Base-by-base conservation (phyloP, 2,329 filamentous ascomycete species). In the Teratosphaeria viscida region DNA sequence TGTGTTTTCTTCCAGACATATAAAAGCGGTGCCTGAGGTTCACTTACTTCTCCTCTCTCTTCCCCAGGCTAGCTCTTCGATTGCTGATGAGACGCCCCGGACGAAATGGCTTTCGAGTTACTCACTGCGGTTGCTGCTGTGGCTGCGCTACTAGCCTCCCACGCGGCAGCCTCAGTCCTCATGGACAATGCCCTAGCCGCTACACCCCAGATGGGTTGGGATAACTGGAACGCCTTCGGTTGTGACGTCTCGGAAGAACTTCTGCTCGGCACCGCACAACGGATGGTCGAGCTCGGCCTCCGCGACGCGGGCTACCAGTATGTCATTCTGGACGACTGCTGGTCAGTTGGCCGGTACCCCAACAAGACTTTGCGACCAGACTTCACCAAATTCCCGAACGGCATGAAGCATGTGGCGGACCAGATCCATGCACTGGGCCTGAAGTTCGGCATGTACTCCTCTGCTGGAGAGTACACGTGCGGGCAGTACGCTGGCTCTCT, bases 281-380 rank as follows among this genome's bases (percentile, higher is more conserved):
- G 75, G 54, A 49, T 59, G 52, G 69, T 79, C 19, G 69, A 77
- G 35, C 71, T 72, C 54, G 79, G 79, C 4, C 67, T 81, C 37
- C 72, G 77, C 35, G 78, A 81, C 61, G 63, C 76, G 7, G 78
- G 79, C 34, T 81, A 81, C 65, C 70, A 79, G 60, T 81, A 82
- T 63, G 75, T 81, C 52, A 71, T 79, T 43, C 71, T 82, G 1
- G 80, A 82, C 63, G 80, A 82, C 63, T 81, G 79, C 68, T 82
- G 80, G 80, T 75, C 72, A 12, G 66, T 71, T 49, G 78, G 77
- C 34, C 73, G 80, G 12, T 74, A 74, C 57, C 63, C 68, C 2
- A 78, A 77, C 52, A 76, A 77, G 35, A 74, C 74, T 39, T 69
- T 81, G 1, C 66, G 76, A 3, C 69, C 73, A 2, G 71, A 79